Conservation (phyloP, 2,329 filamentous ascomycete genomes). For the Akanthomyces lecanii region DNA sequence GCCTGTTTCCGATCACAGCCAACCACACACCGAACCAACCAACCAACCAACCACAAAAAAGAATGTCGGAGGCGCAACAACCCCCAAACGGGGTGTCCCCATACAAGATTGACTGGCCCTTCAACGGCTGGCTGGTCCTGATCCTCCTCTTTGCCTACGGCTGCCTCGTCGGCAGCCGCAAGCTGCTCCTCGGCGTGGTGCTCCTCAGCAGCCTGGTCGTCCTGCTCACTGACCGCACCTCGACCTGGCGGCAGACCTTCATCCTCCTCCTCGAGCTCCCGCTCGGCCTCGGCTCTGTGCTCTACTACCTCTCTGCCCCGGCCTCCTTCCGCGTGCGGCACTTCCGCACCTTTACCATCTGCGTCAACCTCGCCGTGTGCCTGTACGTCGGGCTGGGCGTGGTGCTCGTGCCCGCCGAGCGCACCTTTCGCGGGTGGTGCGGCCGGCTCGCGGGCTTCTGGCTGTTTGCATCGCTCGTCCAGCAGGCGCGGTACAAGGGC, state of each 20-base stretch:
- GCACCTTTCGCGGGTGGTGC: slow-evolving; percentile 15
- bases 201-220: slow-evolving; percentile 3
- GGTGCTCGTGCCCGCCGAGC: slow-evolving; percentile 10
- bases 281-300: slow-evolving; percentile 15
- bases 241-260: not conserved
- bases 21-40: slow-evolving; percentile 1
- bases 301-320: slow-evolving; percentile 4
- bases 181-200: slow-evolving; percentile 13
- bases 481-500: not conserved
- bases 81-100: slow-evolving; percentile 1
- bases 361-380: slow-evolving; percentile 16
- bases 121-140: slow-evolving; percentile 15
- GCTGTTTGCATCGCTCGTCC: slow-evolving; percentile 15
- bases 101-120: slow-evolving; percentile 15
- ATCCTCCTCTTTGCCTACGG: slow-evolving; percentile 12
- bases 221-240: slow-evolving; percentile 11
- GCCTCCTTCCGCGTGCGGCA: not conserved
- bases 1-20: not conserved
- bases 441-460: slow-evolving; percentile 4
- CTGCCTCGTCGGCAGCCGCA: slow-evolving; percentile 6
- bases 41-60: not conserved
- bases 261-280: slow-evolving; percentile 10
- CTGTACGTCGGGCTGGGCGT: slow-evolving; percentile 11
- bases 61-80: slow-evolving; percentile 2
- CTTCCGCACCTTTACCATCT: slow-evolving; percentile 9